Conservation (phyloP, 2,329 filamentous ascomycete species). For the Helotiales sp. region DNA sequence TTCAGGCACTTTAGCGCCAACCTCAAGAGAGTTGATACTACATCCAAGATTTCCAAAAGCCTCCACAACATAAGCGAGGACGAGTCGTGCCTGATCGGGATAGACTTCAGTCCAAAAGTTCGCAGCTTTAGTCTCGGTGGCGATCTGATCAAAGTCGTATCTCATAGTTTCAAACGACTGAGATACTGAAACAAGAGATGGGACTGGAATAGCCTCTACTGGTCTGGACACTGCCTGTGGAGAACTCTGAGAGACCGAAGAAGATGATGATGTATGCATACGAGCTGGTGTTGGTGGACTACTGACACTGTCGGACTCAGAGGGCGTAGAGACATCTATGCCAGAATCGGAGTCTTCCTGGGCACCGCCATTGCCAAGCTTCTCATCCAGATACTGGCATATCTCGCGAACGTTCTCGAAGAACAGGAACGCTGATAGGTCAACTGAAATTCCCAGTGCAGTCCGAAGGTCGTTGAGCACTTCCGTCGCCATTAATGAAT, state of each 20-base stretch:
- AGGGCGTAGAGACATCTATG: background rate
- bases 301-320: background rate
- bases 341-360: background rate
- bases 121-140: conserved; percentile 11
- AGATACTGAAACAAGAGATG: background rate
- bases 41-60: conserved; percentile 36
- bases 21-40: conserved; percentile 19
- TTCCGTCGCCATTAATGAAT: conserved; percentile 9
- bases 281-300: background rate
- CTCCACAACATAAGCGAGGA: conserved; percentile 36
- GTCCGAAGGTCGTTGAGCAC: conserved; percentile 9
- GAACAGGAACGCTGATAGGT: background rate
- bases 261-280: background rate
- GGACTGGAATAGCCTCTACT: background rate
- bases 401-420: background rate
- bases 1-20: conserved; percentile 25
- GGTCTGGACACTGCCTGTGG: background rate
- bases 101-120: conserved; percentile 33
- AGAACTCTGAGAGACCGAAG: background rate
- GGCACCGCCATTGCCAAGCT: background rate
- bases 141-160: conserved; percentile 9
- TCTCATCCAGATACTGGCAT: conserved; percentile 2
- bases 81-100: conserved; percentile 33
- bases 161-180: conserved; percentile 5
- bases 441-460: background rate